Percentiles rank a stretch among this genome's conserved stretches.
These are phyloP conservation scores for Fusarium veterinarium DNA, from an alignment of 2,329 filamentous ascomycete genomes.

Conservation along the genomic window DNA sequence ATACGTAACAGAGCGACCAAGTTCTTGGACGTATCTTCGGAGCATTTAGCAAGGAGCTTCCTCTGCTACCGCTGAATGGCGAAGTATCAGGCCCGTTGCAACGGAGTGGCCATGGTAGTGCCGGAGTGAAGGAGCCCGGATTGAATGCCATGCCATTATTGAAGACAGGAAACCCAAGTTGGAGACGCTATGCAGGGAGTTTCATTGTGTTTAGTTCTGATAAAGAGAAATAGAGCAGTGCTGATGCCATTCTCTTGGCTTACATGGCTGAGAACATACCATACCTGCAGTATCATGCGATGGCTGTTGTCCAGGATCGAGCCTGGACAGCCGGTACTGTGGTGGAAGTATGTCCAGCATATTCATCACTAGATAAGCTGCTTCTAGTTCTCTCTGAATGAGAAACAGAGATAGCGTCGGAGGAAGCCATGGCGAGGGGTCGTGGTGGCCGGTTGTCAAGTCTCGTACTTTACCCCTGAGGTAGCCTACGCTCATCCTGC, in stretches of 20 bases:
- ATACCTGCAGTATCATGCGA: background rate
- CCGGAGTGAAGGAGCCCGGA: background rate
- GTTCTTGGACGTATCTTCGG: constrained; percentile 10
- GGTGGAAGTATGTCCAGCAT: background rate
- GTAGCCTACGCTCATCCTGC: background rate
- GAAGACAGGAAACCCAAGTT: background rate
- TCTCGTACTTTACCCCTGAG: background rate
- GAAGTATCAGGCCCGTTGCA: background rate
- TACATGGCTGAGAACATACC: background rate
- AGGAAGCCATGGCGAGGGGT: background rate
- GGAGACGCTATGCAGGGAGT: background rate
- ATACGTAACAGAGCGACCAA: background rate
- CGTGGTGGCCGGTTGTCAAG: too few species aligned
- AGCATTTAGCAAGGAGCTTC: constrained; percentile 14
- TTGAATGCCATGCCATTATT: background rate
- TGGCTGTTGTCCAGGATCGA: background rate
- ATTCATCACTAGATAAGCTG: too few species aligned
- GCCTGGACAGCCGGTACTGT: too few species aligned
- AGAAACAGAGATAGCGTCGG: background rate
- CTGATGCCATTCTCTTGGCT: background rate
- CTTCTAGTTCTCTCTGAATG: background rate
- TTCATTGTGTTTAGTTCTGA: too few species aligned
- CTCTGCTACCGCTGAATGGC: background rate
- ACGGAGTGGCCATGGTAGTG: background rate
- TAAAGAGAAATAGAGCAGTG: background rate